Percentiles rank a stretch among this genome's conserved stretches.
phyloP scores from a whole-genome alignment of 768 basidiomycete species.

The Leccinum imitatum region DNA sequence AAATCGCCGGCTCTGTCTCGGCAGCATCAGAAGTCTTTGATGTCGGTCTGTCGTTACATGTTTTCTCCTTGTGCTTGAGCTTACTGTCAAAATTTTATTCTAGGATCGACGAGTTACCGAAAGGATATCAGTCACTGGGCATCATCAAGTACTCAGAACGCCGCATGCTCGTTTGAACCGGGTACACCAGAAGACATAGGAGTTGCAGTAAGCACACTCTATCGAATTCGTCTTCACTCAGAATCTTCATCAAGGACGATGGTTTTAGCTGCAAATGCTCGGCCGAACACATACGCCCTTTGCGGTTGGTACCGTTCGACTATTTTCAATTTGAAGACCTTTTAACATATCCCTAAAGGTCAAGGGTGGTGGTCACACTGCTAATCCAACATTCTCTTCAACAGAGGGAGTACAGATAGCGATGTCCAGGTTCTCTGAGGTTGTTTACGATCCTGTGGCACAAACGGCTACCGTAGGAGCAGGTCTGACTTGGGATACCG shows the following conservation, averaged over 20 bases:
- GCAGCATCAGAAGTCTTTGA: background rate
- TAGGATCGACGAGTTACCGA: background rate
- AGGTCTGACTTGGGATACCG: conserved; percentile 62
- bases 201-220: conserved; percentile 38
- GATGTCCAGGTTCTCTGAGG: conserved; percentile 47
- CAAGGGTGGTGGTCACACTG: conserved; percentile 58
- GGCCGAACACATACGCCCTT: conserved; percentile 43
- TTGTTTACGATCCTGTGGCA: conserved; percentile 37
- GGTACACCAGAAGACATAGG: conserved; percentile 51
- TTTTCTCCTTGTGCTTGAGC: background rate
- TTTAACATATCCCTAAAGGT: conserved; percentile 36
- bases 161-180: conserved; percentile 60
- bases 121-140: conserved; percentile 43
- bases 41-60: background rate
- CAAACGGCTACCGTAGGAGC: conserved; percentile 42
- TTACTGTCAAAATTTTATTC: background rate
- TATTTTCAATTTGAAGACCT: background rate
- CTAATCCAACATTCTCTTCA: conserved; percentile 58
- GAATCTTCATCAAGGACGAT: background rate
- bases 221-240: background rate
- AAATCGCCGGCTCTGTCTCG: background rate
- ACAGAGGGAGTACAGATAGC: conserved; percentile 57
- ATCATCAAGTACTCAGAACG: conserved; percentile 42
- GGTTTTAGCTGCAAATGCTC: conserved; percentile 20
- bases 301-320: conserved; percentile 16